Evolutionary conservation across 805 yeast species (phyloP).

Genomic region (Kazachstania kunashirensis): DNA sequence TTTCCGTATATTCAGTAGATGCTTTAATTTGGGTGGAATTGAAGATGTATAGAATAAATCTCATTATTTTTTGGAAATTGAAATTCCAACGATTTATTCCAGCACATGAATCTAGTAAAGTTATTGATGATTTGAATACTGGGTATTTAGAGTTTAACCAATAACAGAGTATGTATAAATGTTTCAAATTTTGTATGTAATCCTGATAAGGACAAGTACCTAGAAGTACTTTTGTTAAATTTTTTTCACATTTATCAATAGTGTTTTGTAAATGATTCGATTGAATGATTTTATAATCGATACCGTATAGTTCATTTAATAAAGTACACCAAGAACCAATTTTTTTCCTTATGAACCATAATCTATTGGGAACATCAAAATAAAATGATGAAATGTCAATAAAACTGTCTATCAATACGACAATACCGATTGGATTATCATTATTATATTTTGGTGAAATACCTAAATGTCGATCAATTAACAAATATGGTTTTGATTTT

Average conservation of each 20-base stretch:
- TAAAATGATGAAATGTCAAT: conserved; percentile 12
- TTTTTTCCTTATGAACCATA: conserved; percentile 23
- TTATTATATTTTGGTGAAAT: neutral
- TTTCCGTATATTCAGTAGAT: conserved; percentile 3
- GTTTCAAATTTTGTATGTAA: conserved; percentile 8
- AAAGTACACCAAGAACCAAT: conserved; percentile 21
- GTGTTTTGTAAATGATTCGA: conserved; percentile 6
- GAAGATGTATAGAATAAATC: conserved; percentile 21
- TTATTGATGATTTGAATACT: conserved; percentile 11
- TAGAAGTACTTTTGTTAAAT: conserved; percentile 10
- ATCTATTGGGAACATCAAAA: conserved; percentile 10
- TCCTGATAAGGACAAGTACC: conserved; percentile 7
- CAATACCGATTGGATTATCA: conserved; percentile 10
- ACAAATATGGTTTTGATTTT: conserved; percentile 15
- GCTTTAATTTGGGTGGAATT: conserved; percentile 9
- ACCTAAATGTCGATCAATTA: conserved; percentile 2
- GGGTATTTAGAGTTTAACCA: conserved; percentile 15
- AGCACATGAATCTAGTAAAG: conserved; percentile 12
- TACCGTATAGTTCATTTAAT: conserved; percentile 10
- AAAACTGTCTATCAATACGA: conserved; percentile 11
- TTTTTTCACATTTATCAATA: conserved; percentile 12
- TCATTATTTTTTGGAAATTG: conserved; percentile 18
- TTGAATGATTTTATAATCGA: conserved; percentile 6
- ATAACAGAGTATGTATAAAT: conserved; percentile 15
- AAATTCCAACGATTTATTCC: conserved; percentile 19